Evolutionary conservation across 805 yeast genomes (phyloP), one percentile per base, ranked within the genome.

Genomic region (Scheffersomyces lignosus): DNA sequence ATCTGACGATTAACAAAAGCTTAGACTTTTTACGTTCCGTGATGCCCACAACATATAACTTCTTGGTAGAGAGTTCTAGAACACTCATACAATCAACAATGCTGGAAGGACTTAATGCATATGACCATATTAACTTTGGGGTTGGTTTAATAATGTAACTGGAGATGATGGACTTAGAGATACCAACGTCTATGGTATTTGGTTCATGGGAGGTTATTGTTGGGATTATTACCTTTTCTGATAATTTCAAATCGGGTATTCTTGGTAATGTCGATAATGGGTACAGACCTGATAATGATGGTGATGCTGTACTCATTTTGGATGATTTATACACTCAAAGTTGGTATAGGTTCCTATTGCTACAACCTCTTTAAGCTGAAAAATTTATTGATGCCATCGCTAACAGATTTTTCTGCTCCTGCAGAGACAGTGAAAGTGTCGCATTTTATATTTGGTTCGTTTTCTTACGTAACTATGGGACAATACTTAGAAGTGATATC

Each of bases 121-220:
- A 64, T 3, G 80, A 72, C 81, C 81, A 77, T 27, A 70, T 58
- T 54, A 77, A 58, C 41, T 71, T 75, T n/a, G 83, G 83, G 10
- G 79, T 66, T 13, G 83, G 83, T 47, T 66, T 72, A 34, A 75
- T 68, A 24, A 77, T 60, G 48, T 70, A 75, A 25, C 75, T 66
- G 20, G 78, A 74, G 27, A 77, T 61, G 45, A 67, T 70, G 26
- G 80, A 76, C 34, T 77, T 78, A 39, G 77, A 70, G 31, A 77
- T 66, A n/a, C 76, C 80, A 32, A 77, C 47, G 48, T 77, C 80
- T 40, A 77, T 62, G 25, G 52, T 49, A 29, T 62, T 52, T 4
- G 66, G 51, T 14, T 62, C 61, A 22, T 50, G 37, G 15, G 44
- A 43, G 10, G 10, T 29, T 10, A 54, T 38, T 4, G 39, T 20